Evolutionary conservation across 2,329 filamentous ascomycete species (phyloP).

Genomic region (Camillea tinctor): DNA sequence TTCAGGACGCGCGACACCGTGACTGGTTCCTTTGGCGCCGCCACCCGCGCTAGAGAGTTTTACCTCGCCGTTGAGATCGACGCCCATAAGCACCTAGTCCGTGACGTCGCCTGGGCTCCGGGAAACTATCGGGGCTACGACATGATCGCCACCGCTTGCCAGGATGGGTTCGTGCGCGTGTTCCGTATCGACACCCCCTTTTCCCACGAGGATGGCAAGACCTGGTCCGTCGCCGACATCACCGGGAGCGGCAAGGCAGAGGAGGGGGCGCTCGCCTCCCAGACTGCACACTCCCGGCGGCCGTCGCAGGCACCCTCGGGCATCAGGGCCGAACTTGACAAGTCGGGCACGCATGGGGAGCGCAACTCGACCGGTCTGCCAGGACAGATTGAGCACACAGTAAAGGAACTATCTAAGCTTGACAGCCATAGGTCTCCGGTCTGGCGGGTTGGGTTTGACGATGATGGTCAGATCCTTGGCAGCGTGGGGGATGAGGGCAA

Average conservation of each 20-base stretch:
- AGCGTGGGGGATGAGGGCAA: constrained; percentile 75
- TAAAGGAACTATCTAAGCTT: constrained; percentile 64
- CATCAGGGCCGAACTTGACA: constrained; percentile 53
- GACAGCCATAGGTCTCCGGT: constrained; percentile 68
- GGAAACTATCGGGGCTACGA: constrained; percentile 90
- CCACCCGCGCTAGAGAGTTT: constrained; percentile 69
- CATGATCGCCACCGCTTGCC: constrained; percentile 85
- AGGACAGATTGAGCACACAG: constrained; percentile 64
- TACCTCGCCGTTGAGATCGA: constrained; percentile 78
- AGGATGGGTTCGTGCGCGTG: constrained; percentile 87
- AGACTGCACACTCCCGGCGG: constrained; percentile 15
- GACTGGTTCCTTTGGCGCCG: constrained; percentile 50
- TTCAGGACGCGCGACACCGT: constrained; percentile 71
- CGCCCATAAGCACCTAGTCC: constrained; percentile 73
- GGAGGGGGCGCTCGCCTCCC: constrained; percentile 3
- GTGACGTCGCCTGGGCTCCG: constrained; percentile 89
- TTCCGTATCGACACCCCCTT: constrained; percentile 71
- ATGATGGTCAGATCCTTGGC: constrained; percentile 69
- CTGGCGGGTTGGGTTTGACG: constrained; percentile 72
- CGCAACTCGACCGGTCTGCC: constrained; percentile 56
- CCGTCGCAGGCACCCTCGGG: constrained; percentile 43
- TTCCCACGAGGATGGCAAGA: constrained; percentile 45
- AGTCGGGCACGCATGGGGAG: constrained; percentile 46
- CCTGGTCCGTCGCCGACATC: constrained; percentile 49
- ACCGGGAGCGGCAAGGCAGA: constrained; percentile 34